Base-by-base conservation (phyloP, 2,329 filamentous ascomycete genomes). In the Scolecobasidium constrictum region DNA sequence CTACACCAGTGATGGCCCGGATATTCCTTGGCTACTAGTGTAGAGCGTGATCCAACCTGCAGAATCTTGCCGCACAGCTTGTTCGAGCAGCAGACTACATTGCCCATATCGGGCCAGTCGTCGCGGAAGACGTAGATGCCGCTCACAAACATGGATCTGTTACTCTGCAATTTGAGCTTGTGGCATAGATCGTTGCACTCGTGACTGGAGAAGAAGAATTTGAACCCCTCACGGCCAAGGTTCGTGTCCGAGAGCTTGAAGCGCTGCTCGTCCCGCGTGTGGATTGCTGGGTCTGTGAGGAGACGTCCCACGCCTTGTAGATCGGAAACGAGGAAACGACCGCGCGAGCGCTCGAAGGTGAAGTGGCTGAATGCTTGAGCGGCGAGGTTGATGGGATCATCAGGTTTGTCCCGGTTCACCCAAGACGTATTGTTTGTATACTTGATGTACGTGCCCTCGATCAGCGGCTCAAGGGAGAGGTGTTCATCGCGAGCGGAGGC, bases 331-430 rank as follows among this genome's bases (percentile, higher is more conserved):
- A 65, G 20, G 22, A 66, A 55, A 12, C 45, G 43, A n/a, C 62
- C 63, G 38, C 47, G 47, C 0, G 63, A 65, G 1, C 63, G 56
- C 51, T 66, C 63, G 35, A 62, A 66, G 2, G 63, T 64, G 33
- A 65, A 66, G 42, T 66, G 63, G 0, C 60, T 64, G 43, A 66
- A 66, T 0, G 61, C 63, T 34, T 66, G 63, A 0, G 62, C 61
- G 2, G 54, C 52, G 15, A 52, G 42, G 41, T 56, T 59, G 46
- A 53, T 52, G 4, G 44, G 46, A 20, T 53, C 47, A 1, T 48
- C 23, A 3, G 39, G 36, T 11, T 33, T 16, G 5, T 56, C 51
- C 2, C 59, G 47, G n/a, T 56, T 56, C 17, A 63, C 56, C 5
- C 49, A 60, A 31, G 50, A 49, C 18, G 45, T 46, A 44, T 64